These are phyloP conservation scores for Globisporangium canariense DNA, from an alignment of 352 stramenopile genomes.

Conservation along the genomic window DNA sequence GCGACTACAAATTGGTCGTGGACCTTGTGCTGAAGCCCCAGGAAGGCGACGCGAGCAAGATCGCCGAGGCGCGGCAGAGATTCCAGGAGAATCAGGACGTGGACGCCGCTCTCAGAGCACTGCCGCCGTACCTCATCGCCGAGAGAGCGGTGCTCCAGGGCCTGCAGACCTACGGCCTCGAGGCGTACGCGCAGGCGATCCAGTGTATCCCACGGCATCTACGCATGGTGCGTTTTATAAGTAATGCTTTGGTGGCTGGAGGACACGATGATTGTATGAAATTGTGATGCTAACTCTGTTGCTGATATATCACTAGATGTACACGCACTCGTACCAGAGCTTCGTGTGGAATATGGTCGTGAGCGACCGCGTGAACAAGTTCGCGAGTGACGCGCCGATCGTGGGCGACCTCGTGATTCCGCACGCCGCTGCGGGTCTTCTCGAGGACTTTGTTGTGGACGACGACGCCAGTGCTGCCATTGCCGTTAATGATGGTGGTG, in stretches of 20 bases:
- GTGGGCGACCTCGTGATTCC: conserved; percentile 91
- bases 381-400: conserved; percentile 59
- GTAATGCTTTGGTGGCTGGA: background rate
- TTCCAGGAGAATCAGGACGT: conserved; percentile 69
- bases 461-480: conserved; percentile 13
- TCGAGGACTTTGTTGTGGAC: conserved; percentile 32
- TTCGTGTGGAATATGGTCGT: conserved; percentile 95
- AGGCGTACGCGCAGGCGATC: conserved; percentile 57
- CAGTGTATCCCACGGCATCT: conserved; percentile 79
- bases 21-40: conserved; percentile 90
- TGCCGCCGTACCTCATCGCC: conserved; percentile 82
- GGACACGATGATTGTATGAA: background rate
- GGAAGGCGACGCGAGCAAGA: conserved; percentile 71
- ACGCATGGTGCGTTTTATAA: conserved; percentile 51
- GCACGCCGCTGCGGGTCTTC: conserved; percentile 11
- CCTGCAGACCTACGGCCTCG: conserved; percentile 52
- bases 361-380: conserved; percentile 84
- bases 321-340: conserved; percentile 92
- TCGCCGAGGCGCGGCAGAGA: conserved; percentile 54
- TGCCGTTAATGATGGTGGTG: background rate
- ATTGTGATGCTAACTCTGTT: background rate
- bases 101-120: conserved; percentile 43
- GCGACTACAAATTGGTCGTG: conserved; percentile 89
- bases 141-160: conserved; percentile 70
- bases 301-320: conserved; percentile 47